Evolutionary conservation across 202 grass and related monocot genomes (phyloP), one percentile per base, ranked within the genome.

Genomic region (Bolboschoenoplectus hybrid): DNA sequence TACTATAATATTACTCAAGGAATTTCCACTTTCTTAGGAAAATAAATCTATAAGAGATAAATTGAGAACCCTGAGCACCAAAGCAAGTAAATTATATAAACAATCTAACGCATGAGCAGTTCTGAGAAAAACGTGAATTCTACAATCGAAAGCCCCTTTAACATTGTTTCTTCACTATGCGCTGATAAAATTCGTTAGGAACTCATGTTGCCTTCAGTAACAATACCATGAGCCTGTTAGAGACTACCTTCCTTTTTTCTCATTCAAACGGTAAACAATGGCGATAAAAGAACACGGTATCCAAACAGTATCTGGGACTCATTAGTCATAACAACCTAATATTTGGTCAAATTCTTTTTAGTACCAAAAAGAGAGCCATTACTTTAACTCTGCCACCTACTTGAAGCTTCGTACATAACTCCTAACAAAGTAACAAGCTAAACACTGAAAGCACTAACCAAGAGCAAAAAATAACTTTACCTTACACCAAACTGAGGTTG

Each of bases 321-420:
- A 12, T 56, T 14, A 56, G 10, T 11, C 12, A 2, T 74, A 51
- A 51, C 6, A 78, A 56, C 50, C 74, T 39, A 3, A 78, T 4
- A 26, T 49, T 32, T 26, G 44, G 43, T 8, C 40, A 39, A 26
- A 53, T 17, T 53, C 39, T 14, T 79, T 10, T 20, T 43, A 43
- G 50, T 80, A 36, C 36, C 76, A 80, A 44, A 60, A 79, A 61
- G 76, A 61, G 8, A 43, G 1, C 17, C 74, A 79, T 58, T 50
- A 19, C 9, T 32, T 2, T 26, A 34, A 34, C 3, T 73, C 43
- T 20, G 12, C 35, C 74, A 58, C 75, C 0, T 60, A 60, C 43
- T 17, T 12, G 8, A 80, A 19, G 53, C 12, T n/a, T 14, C 61
- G 38, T 76, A 43, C 40, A 9, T 70, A 8, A 44, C 67, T 70